Percentiles rank a stretch among this genome's conserved stretches.
phyloP scores from a whole-genome alignment of 73 alveolate genomes.

The Durusdinium trenchii region DNA sequence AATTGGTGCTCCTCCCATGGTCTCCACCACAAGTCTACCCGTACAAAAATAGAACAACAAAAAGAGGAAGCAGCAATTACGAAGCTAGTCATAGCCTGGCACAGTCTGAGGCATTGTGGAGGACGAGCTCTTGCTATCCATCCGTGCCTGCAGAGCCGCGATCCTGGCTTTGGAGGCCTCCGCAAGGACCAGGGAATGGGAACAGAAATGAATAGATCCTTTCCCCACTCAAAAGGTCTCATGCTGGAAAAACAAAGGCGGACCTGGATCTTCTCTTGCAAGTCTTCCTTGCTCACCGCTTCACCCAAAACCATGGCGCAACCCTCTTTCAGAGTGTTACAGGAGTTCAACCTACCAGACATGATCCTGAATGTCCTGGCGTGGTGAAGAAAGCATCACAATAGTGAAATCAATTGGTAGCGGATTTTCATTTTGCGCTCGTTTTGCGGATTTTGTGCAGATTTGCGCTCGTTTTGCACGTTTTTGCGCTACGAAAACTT shows the following conservation, averaged over 20 bases:
- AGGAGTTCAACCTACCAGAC: background rate
- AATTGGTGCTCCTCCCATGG: background rate
- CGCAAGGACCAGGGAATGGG: background rate
- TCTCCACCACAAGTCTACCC: too few species aligned
- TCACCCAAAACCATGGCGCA: constrained; percentile 3
- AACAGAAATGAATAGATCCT: background rate
- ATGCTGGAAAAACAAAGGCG: background rate
- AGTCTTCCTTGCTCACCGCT: background rate
- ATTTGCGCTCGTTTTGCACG: constrained; percentile 55
- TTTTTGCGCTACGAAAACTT: constrained; percentile 6
- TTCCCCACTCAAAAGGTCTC: background rate
- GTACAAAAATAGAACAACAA: background rate
- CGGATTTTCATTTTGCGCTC: background rate
- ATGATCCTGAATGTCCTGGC: background rate
- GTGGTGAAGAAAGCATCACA: background rate
- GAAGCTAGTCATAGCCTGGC: background rate
- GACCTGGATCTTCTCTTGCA: background rate
- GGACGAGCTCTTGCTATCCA: background rate
- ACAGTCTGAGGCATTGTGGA: background rate
- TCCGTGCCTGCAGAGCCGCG: background rate
- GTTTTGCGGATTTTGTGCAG: constrained; percentile 4
- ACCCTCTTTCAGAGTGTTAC: background rate
- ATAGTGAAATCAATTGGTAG: background rate
- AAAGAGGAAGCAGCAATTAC: background rate
- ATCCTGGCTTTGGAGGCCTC: constrained; percentile 26